phyloP scores from a whole-genome alignment of 169 alveolate genomes.

The Toxoplasma gondii region DNA sequence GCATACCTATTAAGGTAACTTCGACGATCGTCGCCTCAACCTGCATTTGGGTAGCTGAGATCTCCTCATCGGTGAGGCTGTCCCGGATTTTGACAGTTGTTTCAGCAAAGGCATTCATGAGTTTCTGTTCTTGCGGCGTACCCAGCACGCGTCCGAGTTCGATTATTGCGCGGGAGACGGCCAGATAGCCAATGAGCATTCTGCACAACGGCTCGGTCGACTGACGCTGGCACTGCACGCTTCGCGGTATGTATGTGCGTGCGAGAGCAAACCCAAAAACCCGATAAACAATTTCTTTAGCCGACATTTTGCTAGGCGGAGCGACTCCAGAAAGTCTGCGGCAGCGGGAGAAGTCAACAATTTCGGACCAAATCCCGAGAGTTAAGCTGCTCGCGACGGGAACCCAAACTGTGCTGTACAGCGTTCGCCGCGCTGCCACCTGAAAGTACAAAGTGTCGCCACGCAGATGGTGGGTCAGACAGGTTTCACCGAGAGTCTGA shows the following conservation, averaged over 20 bases:
- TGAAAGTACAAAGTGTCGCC: background rate
- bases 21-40: background rate
- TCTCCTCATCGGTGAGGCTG: background rate
- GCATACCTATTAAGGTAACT: background rate
- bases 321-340: too few species aligned
- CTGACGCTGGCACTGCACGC: background rate
- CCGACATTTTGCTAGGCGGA: background rate
- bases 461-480: too few species aligned
- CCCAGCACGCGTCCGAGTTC: constrained; percentile 1
- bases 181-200: background rate
- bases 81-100: background rate
- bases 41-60: background rate
- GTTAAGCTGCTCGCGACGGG: background rate
- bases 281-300: background rate
- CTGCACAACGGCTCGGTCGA: background rate
- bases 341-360: constrained; percentile 13
- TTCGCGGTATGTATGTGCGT: background rate
- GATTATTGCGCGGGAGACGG: background rate
- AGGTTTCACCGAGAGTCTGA: too few species aligned
- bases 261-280: constrained; percentile 1
- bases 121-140: background rate
- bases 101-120: background rate
- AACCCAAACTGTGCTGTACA: background rate
- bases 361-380: background rate
- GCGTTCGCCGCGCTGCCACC: constrained; percentile 11